These are phyloP conservation scores for Alternaria solani DNA, from an alignment of 2,329 filamentous ascomycete genomes.

Conservation along the genomic window DNA sequence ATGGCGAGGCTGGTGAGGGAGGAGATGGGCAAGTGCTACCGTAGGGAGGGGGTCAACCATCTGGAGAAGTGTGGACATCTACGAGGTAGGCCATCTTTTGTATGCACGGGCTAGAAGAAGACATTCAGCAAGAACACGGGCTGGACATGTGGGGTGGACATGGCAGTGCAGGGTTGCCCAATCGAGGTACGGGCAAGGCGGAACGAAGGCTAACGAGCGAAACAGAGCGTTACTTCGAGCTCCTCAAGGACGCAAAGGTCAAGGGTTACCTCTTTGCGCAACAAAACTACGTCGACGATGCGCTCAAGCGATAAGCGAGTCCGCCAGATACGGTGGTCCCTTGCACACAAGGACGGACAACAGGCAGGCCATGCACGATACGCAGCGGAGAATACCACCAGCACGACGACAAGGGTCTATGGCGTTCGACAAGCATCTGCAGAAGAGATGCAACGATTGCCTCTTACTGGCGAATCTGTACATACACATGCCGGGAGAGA, in stretches of 20 bases:
- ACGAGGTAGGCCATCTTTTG: conserved; percentile 66
- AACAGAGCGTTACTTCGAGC: conserved; percentile 78
- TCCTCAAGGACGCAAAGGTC: conserved; percentile 78
- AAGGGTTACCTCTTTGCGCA: conserved; percentile 82
- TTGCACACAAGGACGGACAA: conserved; percentile 1
- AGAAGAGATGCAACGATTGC: conserved; percentile 21
- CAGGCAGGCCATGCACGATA: conserved; percentile 2
- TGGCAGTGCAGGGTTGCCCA: not conserved
- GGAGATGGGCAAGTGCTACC: conserved; percentile 87
- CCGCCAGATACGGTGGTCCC: conserved; percentile 1
- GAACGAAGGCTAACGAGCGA: conserved; percentile 31
- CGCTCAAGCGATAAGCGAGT: conserved; percentile 24
- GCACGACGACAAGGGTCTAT: conserved; percentile 19
- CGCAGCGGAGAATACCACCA: conserved; percentile 3
- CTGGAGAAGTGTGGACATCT: conserved; percentile 84
- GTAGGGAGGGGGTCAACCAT: conserved; percentile 84
- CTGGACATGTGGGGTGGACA: not conserved
- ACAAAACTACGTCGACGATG: conserved; percentile 70
- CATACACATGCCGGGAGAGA: conserved; percentile 37
- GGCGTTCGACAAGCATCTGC: conserved; percentile 11
- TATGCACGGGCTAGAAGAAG: not conserved
- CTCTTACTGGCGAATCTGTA: conserved; percentile 37
- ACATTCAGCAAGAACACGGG: not conserved
- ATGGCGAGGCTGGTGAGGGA: conserved; percentile 84
- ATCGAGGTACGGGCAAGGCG: no score